phyloP scores from a whole-genome alignment of 1,284 basidiomycete genomes.

The Trametes pubescens region DNA sequence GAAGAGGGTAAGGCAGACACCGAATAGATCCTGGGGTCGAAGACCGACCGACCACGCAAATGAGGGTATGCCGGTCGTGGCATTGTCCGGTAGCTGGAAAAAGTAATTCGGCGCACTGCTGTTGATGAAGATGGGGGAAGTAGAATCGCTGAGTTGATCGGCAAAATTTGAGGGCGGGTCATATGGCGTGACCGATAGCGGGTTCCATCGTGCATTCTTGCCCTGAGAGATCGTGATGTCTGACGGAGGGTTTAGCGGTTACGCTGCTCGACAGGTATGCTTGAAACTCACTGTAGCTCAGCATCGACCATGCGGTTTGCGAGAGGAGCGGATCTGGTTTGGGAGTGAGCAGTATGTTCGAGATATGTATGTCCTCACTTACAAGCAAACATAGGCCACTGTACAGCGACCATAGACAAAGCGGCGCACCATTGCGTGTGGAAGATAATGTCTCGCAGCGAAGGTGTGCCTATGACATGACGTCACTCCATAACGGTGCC shows the following conservation, averaged over 20 bases:
- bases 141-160: slow-evolving; percentile 73
- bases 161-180: slow-evolving; percentile 72
- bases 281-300: slow-evolving; percentile 80
- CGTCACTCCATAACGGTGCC: slow-evolving; percentile 29
- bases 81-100: slow-evolving; percentile 71
- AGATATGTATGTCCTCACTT: slow-evolving; percentile 39
- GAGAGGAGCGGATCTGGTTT: slow-evolving; percentile 82
- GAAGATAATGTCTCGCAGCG: slow-evolving; percentile 90
- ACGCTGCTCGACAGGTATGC: slow-evolving; percentile 13
- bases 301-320: slow-evolving; percentile 87
- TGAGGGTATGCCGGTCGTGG: slow-evolving; percentile 75
- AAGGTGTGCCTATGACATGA: slow-evolving; percentile 79
- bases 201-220: slow-evolving; percentile 68
- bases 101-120: slow-evolving; percentile 70
- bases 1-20: slow-evolving; percentile 85
- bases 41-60: slow-evolving; percentile 86
- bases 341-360: slow-evolving; percentile 19
- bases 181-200: slow-evolving; percentile 66
- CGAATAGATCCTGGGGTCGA: slow-evolving; percentile 84
- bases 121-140: slow-evolving; percentile 85
- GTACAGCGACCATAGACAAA: slow-evolving; percentile 90
- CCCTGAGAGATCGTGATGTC: slow-evolving; percentile 76
- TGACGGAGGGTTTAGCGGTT: slow-evolving; percentile 41
- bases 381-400: slow-evolving; percentile 95
- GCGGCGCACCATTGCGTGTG: slow-evolving; percentile 92